Evolutionary conservation across 2,329 filamentous ascomycete species (phyloP).

Genomic region (Fusarium paranaense): DNA sequence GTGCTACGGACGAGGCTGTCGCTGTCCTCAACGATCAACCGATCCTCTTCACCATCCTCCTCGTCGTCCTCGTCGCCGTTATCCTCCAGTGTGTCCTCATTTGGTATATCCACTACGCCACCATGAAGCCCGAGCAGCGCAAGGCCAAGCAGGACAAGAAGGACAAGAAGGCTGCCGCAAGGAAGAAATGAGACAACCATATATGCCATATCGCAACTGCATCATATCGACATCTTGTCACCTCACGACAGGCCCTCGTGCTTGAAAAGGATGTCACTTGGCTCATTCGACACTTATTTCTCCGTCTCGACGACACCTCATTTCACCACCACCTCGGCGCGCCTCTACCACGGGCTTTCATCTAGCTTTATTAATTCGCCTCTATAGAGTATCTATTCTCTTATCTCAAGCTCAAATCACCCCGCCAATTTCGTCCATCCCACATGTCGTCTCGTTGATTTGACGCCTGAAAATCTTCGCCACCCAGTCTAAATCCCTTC

Average conservation of each 20-base stretch:
- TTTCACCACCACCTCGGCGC: background rate
- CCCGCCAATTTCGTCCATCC: background rate
- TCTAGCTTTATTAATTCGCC: constrained; percentile 16
- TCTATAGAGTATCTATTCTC: constrained; percentile 15
- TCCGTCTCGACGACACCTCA: background rate
- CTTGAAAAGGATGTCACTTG: background rate
- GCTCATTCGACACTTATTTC: background rate
- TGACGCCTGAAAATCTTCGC: background rate
- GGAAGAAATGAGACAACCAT: constrained; percentile 25
- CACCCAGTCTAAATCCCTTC: background rate
- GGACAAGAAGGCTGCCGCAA: constrained; percentile 53
- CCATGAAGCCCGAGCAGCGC: constrained; percentile 70
- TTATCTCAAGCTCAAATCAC: background rate
- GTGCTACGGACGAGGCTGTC: constrained; percentile 68
- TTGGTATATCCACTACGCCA: constrained; percentile 71
- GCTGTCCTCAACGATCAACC: constrained; percentile 72
- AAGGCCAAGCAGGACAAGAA: constrained; percentile 62
- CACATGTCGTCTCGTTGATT: background rate
- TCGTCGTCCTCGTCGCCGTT: constrained; percentile 64
- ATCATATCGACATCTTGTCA: background rate
- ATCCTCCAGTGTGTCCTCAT: constrained; percentile 60
- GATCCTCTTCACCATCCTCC: constrained; percentile 66
- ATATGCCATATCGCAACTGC: background rate
- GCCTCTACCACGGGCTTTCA: background rate
- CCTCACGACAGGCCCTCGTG: background rate